Conservation (phyloP, 257 asterid species). For the Solanum boliviense region DNA sequence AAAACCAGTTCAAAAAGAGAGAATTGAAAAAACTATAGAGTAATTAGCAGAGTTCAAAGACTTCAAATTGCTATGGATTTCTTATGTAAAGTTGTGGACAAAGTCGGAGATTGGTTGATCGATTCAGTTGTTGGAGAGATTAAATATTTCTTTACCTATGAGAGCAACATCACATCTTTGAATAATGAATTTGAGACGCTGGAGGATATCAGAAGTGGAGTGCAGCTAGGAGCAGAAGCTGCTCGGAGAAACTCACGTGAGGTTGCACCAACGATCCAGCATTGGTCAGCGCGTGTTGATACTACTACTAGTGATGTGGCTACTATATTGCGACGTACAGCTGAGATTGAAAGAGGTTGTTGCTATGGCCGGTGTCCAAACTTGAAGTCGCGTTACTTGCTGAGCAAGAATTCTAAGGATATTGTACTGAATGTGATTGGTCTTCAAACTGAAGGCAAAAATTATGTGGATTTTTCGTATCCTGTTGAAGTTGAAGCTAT, state of each 20-base stretch:
- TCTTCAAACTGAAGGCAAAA: neutral
- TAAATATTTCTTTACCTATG: no score
- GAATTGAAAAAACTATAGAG: no score
- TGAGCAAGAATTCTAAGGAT: neutral
- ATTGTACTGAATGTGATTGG: neutral
- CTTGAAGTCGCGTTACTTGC: neutral
- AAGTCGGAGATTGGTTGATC: no score
- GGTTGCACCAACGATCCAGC: neutral
- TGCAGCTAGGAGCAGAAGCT: neutral
- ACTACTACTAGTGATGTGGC: neutral
- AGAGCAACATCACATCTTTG: neutral
- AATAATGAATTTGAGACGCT: neutral
- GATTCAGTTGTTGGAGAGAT: no score
- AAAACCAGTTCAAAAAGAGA: no score
- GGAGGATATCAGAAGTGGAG: neutral
- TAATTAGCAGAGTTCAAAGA: no score
- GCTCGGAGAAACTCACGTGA: neutral
- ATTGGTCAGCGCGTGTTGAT: neutral
- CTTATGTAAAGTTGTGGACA: no score
- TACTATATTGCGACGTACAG: neutral
- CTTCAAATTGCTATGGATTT: no score
- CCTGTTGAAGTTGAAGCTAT: neutral
- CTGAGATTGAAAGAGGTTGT: neutral
- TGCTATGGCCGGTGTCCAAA: neutral
- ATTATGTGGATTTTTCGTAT: neutral